phyloP scores from a whole-genome alignment of 805 yeast species.

The Candida xyloterini region DNA sequence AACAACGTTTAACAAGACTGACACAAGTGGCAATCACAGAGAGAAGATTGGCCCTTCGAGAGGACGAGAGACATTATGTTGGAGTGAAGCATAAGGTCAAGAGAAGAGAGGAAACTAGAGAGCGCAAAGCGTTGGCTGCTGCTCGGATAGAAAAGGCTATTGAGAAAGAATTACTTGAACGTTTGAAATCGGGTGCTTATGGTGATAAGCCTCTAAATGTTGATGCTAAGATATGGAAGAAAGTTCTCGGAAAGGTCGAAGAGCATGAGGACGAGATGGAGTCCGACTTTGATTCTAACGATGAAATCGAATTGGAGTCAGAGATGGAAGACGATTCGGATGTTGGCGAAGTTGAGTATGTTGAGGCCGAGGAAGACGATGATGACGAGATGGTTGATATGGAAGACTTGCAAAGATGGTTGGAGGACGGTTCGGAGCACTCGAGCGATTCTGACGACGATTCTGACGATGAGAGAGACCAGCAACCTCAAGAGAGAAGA shows the following conservation, averaged over 20 bases:
- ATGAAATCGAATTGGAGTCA: slow-evolving; percentile 42
- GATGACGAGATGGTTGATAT: slow-evolving; percentile 88
- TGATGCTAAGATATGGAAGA: slow-evolving; percentile 94
- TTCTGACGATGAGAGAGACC: slow-evolving; percentile 34
- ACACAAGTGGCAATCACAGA: slow-evolving; percentile 96
- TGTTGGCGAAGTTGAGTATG: slow-evolving; percentile 79
- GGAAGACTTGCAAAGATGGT: slow-evolving; percentile 91
- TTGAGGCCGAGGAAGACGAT: slow-evolving; percentile 85
- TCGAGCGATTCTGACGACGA: slow-evolving; percentile 34
- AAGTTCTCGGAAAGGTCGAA: slow-evolving; percentile 74
- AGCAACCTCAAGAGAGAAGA: slow-evolving; percentile 44
- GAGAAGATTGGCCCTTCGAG: slow-evolving; percentile 85
- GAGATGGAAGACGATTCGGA: slow-evolving; percentile 52
- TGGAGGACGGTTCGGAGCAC: slow-evolving; percentile 33
- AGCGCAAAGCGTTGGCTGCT: slow-evolving; percentile 93
- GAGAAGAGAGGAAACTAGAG: slow-evolving; percentile 91
- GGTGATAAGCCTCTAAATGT: slow-evolving; percentile 98
- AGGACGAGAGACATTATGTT: slow-evolving; percentile 92
- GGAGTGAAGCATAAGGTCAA: slow-evolving; percentile 92
- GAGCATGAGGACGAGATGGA: slow-evolving; percentile 51
- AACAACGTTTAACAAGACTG: slow-evolving; percentile 90
- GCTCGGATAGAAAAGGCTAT: slow-evolving; percentile 96
- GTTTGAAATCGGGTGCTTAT: slow-evolving; percentile 96
- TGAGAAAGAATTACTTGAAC: slow-evolving; percentile 89
- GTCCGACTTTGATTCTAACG: slow-evolving; percentile 47